phyloP scores from a whole-genome alignment of 371 early-diverging fungal species.

The Circinella umbellata region DNA sequence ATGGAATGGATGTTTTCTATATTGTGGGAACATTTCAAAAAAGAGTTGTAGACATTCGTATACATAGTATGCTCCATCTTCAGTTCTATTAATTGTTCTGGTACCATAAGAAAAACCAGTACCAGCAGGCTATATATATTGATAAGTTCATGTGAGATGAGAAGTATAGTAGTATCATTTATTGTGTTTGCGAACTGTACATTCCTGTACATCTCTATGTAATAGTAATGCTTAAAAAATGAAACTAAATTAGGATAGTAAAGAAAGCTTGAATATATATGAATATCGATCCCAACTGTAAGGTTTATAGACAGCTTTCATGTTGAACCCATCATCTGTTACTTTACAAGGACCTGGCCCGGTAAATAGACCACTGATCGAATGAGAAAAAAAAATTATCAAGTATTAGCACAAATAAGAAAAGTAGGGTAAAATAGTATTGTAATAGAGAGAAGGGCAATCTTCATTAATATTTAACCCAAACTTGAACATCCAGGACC shows the following conservation, averaged over 20 bases:
- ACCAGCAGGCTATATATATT: conserved; percentile 59
- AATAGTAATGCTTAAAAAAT: too few relatives aligned
- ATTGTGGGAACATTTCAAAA: conserved; percentile 66
- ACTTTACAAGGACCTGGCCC: conserved; percentile 78
- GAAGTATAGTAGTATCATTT: too few relatives aligned
- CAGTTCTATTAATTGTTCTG: conserved; percentile 49
- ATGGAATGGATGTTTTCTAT: conserved; percentile 33
- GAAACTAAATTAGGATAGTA: too few relatives aligned
- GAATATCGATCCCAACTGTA: conserved; percentile 81
- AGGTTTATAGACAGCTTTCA: conserved; percentile 35
- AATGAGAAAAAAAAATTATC: neutral
- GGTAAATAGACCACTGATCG: conserved; percentile 77
- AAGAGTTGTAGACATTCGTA: conserved; percentile 72
- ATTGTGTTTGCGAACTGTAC: too few relatives aligned
- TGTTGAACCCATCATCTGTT: conserved; percentile 49
- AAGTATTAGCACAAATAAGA: neutral
- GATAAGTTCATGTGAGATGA: neutral
- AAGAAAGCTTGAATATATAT: neutral
- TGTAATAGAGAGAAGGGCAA: too few relatives aligned
- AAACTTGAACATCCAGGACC: conserved; percentile 86
- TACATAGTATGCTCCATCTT: conserved; percentile 51
- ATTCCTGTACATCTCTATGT: too few relatives aligned
- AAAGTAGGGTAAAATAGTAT: neutral
- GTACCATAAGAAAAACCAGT: conserved; percentile 78
- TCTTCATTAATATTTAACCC: conserved; percentile 29